Evolutionary conservation across 2,329 filamentous ascomycete genomes (phyloP), one percentile per base, ranked within the genome.

Genomic region (Trichophyton verrucosum): DNA sequence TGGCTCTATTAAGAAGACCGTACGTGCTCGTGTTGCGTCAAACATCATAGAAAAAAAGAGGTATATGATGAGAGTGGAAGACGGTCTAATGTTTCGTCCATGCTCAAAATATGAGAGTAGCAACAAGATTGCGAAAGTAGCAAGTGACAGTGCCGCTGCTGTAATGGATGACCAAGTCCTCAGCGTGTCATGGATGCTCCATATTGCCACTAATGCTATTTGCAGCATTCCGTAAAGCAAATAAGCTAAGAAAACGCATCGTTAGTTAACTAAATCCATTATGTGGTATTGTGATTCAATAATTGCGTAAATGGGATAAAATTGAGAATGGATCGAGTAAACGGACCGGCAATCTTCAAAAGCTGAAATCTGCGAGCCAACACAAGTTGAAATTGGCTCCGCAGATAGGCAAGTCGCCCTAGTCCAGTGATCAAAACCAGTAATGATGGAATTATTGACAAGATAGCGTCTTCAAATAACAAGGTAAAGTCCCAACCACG

Each of bases 11-110:
- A 56, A 17, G n/a, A 15, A 56, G 2, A 56, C 2, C 3, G 71
- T 77, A 24, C 76, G 70, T 1, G 71, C 69, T 15, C 71, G 71
- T 5, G 71, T 71, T 7, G 68, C 66, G 61, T 78, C 75, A 49
- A 78, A 70, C 2, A 76, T n/a, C n/a, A 73, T 62, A 1, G 75
- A 73, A 44, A 76, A 60, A 11, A 73, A 65, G 3, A 78, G 70
- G 62, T 76, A 79, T 20, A 70, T 49, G 51, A 70, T 73, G n/a
- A 79, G 64, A 9, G 76, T 61, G 38, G 72, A 69, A 0, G 76
- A 78, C 2, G 77, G 75, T 33, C 72, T 68, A 30, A 73, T 64
- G 1, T 70, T 71, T 27, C 72, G 70, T 17, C 66, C 63, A 61
- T 78, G 76, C 62, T 78, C 75, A 11, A 57, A 38, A n/a, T 55